phyloP scores from a whole-genome alignment of 371 early-diverging fungal genomes.

The Rhizoclosmatium hyalinum region DNA sequence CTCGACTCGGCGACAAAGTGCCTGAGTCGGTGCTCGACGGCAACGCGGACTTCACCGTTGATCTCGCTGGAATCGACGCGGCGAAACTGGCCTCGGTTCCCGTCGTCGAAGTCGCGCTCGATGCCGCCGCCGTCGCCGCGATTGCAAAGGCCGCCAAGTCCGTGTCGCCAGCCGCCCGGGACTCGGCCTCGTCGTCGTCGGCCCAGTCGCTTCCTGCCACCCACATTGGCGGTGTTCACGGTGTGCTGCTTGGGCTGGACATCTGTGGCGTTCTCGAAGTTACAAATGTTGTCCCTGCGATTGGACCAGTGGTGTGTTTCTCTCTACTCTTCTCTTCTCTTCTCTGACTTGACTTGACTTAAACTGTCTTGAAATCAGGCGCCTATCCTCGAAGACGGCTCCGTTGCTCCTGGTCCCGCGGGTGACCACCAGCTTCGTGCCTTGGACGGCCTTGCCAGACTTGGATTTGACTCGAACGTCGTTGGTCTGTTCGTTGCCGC shows the following conservation, averaged over 20 bases:
- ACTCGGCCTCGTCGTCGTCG: constrained; percentile 43
- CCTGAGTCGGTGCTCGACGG: not conserved
- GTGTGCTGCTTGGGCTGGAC: constrained; percentile 88
- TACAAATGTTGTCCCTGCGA: constrained; percentile 87
- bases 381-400: constrained; percentile 50
- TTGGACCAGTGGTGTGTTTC: constrained; percentile 36
- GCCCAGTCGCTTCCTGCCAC: not conserved
- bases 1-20: not conserved
- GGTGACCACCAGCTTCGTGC: constrained; percentile 86
- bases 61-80: constrained; percentile 51
- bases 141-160: constrained; percentile 93
- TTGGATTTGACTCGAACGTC: constrained; percentile 93
- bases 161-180: constrained; percentile 22
- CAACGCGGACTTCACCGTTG: constrained; percentile 60
- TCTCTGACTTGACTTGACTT: not conserved
- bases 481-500: constrained; percentile 98
- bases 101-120: constrained; percentile 44
- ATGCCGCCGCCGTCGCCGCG: constrained; percentile 79
- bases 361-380: not conserved
- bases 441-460: constrained; percentile 90
- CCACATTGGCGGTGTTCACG: constrained; percentile 56
- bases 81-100: constrained; percentile 43
- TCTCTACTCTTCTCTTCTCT: not conserved
- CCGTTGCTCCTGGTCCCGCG: constrained; percentile 38
- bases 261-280: constrained; percentile 85